Evolutionary conservation across 352 stramenopile species (phyloP), one percentile per base, ranked within the genome.

Genomic region (Globisporangium abappressorium): DNA sequence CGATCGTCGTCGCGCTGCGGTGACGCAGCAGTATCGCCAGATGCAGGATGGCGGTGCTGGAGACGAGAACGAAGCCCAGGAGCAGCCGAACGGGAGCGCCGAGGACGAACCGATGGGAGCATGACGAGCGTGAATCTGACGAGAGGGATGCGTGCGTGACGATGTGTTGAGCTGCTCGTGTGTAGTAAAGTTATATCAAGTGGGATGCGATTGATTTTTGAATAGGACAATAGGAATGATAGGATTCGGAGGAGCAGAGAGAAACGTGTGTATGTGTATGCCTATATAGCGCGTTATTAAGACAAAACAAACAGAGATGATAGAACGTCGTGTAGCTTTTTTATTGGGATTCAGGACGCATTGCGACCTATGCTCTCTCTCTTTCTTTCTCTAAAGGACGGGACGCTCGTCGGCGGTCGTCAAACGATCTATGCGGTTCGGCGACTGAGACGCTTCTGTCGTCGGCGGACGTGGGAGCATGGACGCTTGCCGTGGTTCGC

Each of bases 1-100:
- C 76, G 97, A 99, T 75, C 89, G 97, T 9, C 92, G 97, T 59
- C 91, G 96, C 49, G 86, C 86, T 18, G 88, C 88, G 15, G 88
- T 96, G 22, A 96, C 88, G 22, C 84, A 96, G 65, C 87, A 96
- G 72, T 96, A 96, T 38, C 85, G 85, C 2, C 85, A 94, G 68
- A 84, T 93, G 80, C 84, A 94, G 70, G 88, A 70, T 30, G 63
- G 62, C 5, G 61, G 62, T 20, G 58, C 24, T 12, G 53, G 59
- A 24, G 53, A 59, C 38, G 56, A 69, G 12, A 56, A 53, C 14
- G 66, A 56, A 8, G 43, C 22, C 20, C 34, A 56, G 20, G 49
- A 70, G 26, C 57, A 63, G 34, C 34, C 28, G 3, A 68, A 60
- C 28, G 67, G 41, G 12, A 64, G 61, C 61, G 76, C 61, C 3